These are phyloP conservation scores for Adansonia digitata DNA, from an alignment of 345 rosid genomes.

Conservation along the genomic window DNA sequence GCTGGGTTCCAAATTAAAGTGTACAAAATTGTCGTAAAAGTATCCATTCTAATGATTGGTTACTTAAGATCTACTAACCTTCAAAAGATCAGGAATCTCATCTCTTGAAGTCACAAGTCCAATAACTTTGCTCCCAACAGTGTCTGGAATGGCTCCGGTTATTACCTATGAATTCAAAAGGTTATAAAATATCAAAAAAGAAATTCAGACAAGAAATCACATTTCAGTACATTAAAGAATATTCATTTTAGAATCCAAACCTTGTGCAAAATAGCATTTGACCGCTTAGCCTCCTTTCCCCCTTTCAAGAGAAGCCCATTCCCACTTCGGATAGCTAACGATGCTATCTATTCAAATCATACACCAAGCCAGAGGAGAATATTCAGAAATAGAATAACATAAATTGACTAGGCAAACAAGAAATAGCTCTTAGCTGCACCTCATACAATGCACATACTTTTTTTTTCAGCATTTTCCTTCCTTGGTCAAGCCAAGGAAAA, in stretches of 20 bases:
- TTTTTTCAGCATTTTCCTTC: slow-evolving; percentile 6
- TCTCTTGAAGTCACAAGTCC: slow-evolving; percentile 95
- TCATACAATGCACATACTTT: neutral
- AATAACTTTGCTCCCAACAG: slow-evolving; percentile 74
- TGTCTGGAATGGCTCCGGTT: slow-evolving; percentile 78
- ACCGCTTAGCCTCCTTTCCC: slow-evolving; percentile 89
- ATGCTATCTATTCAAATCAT: slow-evolving; percentile 67
- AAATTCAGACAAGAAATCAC: neutral
- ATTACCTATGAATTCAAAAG: slow-evolving; percentile 54
- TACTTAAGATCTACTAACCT: slow-evolving; percentile 43
- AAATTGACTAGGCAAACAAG: neutral
- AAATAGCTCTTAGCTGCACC: neutral
- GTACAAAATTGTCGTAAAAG: neutral
- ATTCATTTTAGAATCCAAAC: slow-evolving; percentile 26
- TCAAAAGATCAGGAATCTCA: slow-evolving; percentile 92
- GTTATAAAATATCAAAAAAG: slow-evolving; percentile 13
- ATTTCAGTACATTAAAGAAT: neutral
- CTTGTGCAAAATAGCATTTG: slow-evolving; percentile 95
- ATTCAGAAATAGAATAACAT: neutral
- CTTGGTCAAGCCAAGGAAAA: neutral
- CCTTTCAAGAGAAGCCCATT: slow-evolving; percentile 93
- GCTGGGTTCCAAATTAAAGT: slow-evolving; percentile 12
- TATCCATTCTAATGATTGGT: neutral
- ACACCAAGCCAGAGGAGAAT: slow-evolving; percentile 1
- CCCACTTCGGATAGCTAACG: slow-evolving; percentile 93